A percentile compares a stretch with the other conserved stretches of the same genome.
These are phyloP conservation scores for Ustilago nuda DNA, from an alignment of 1,284 basidiomycete species.

Conservation along the genomic window DNA sequence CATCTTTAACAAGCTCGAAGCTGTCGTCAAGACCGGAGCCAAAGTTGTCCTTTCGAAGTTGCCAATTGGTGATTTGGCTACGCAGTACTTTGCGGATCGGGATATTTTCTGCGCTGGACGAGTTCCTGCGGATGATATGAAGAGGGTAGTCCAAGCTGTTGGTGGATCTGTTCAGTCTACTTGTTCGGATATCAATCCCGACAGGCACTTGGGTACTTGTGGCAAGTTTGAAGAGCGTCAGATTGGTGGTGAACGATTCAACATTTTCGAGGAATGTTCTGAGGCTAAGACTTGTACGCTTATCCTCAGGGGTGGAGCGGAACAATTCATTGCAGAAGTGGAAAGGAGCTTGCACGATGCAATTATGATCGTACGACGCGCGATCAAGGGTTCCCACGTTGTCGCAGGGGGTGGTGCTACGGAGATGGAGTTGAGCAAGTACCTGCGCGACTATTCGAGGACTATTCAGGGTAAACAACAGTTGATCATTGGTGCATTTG, in stretches of 20 bases:
- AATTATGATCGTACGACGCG: slow-evolving; percentile 98
- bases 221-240: slow-evolving; percentile 93
- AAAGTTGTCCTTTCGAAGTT: slow-evolving; percentile 98
- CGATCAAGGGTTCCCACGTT: slow-evolving; percentile 92
- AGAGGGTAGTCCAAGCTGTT: slow-evolving; percentile 93
- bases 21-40: slow-evolving; percentile 94
- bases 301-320: slow-evolving; percentile 92
- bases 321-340: slow-evolving; percentile 99
- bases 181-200: slow-evolving; percentile 84
- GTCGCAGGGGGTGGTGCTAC: slow-evolving; percentile 98
- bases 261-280: slow-evolving; percentile 92
- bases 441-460: slow-evolving; percentile 88
- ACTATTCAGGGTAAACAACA: slow-evolving; percentile 97
- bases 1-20: slow-evolving; percentile 96
- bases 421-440: slow-evolving; percentile 97
- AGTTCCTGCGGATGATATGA: slow-evolving; percentile 88
- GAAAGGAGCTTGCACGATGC: slow-evolving; percentile 97
- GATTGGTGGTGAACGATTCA: slow-evolving; percentile 97
- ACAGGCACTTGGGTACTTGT: slow-evolving; percentile 91
- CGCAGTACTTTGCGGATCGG: slow-evolving; percentile 99
- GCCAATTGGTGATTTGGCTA: slow-evolving; percentile 97
- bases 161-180: slow-evolving; percentile 96
- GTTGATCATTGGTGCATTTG: slow-evolving; percentile 92
- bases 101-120: slow-evolving; percentile 99
- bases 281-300: slow-evolving; percentile 99